Evolutionary conservation across 257 asterid species (phyloP).

Genomic region (Solanum virginianum): DNA sequence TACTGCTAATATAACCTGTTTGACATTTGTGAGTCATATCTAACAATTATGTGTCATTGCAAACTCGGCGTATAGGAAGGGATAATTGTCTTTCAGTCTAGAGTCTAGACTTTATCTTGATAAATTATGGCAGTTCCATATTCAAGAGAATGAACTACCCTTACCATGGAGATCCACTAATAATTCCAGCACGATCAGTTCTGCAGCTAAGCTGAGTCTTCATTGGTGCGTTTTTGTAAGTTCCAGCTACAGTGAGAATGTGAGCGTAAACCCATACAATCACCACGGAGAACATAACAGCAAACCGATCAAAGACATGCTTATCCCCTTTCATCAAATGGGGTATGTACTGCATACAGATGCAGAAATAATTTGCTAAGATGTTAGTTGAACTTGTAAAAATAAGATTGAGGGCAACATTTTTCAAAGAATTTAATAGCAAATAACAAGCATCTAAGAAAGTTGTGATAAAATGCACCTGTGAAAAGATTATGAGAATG

Average conservation of each 20-base stretch:
- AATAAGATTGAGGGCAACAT: neutral
- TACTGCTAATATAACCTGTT: neutral
- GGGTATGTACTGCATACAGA: constrained; percentile 55
- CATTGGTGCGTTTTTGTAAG: constrained; percentile 38
- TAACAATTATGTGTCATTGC: neutral
- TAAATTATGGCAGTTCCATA: neutral
- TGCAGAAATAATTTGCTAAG: neutral
- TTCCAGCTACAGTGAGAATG: constrained; percentile 78
- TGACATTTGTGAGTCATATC: neutral
- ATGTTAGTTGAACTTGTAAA: neutral
- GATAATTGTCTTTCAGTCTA: neutral
- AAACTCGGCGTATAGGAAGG: neutral
- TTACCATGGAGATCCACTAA: constrained; percentile 78
- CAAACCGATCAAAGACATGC: constrained; percentile 58
- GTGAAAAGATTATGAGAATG: constrained; percentile 70
- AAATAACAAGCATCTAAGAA: neutral
- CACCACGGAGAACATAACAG: constrained; percentile 63
- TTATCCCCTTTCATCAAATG: constrained; percentile 47
- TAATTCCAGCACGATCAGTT: constrained; percentile 88
- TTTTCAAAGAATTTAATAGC: neutral
- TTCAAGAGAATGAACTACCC: neutral
- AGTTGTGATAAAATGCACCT: constrained; percentile 26
- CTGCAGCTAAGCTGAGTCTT: constrained; percentile 74
- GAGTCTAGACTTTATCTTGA: neutral
- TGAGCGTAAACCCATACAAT: constrained; percentile 88